Evolutionary conservation across 306 rosid genomes (phyloP).

Genomic region (Begonia fuchsioides): DNA sequence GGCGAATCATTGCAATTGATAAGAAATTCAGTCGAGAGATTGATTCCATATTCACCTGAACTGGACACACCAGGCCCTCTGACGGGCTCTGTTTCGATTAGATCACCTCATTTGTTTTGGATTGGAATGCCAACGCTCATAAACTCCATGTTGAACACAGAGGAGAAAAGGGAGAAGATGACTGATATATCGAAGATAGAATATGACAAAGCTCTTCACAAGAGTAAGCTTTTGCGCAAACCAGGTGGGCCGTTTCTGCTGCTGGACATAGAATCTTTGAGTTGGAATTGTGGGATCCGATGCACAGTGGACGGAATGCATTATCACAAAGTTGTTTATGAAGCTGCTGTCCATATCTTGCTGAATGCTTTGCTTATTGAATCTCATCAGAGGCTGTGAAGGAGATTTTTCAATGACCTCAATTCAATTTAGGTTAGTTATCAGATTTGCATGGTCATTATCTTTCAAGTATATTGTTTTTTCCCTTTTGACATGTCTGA

Average conservation of each 20-base stretch:
- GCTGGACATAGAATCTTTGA: constrained; percentile 60
- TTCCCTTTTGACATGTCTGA: not conserved
- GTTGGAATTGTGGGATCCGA: constrained; percentile 84
- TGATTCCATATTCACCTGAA: too few relatives aligned
- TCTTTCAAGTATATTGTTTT: not conserved
- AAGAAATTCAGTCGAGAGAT: constrained; percentile 29
- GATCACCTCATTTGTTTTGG: constrained; percentile 78
- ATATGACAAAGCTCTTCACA: constrained; percentile 38
- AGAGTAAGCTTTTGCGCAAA: constrained; percentile 38
- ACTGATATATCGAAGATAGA: constrained; percentile 34
- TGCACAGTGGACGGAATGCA: constrained; percentile 95
- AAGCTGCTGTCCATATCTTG: constrained; percentile 66
- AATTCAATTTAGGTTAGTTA: not conserved
- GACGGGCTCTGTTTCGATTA: constrained; percentile 25
- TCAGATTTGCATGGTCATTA: constrained; percentile 6
- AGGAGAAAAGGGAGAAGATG: constrained; percentile 82
- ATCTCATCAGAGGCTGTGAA: constrained; percentile 87
- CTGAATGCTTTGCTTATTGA: constrained; percentile 80
- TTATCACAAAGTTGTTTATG: constrained; percentile 62
- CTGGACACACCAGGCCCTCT: too few relatives aligned
- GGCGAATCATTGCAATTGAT: constrained; percentile 21
- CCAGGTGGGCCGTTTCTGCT: constrained; percentile 62
- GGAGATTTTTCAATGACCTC: constrained; percentile 4
- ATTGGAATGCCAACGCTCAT: constrained; percentile 66
- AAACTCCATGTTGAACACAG: constrained; percentile 73